A percentile compares a stretch with the other conserved stretches of the same genome.
phyloP scores from a whole-genome alignment of 768 basidiomycete species.

The Hortiboletus flavorubellus region DNA sequence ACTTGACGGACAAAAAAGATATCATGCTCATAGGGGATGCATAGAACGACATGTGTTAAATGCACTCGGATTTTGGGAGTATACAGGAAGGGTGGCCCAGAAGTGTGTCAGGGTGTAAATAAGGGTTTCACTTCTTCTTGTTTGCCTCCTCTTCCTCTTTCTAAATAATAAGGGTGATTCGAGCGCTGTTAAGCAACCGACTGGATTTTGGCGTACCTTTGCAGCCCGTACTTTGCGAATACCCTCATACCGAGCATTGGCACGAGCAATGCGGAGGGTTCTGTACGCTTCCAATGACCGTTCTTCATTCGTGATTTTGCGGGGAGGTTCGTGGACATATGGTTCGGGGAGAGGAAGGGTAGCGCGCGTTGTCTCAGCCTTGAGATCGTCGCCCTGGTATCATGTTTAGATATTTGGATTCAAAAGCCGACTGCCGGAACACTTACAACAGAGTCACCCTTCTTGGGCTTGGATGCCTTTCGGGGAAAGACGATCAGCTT shows the following conservation, averaged over 20 bases:
- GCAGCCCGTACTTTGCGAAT: conserved; percentile 79
- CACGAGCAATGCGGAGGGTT: conserved; percentile 82
- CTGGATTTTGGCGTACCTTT: conserved; percentile 56
- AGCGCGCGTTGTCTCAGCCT: conserved; percentile 68
- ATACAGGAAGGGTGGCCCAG: conserved; percentile 22
- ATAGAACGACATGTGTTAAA: conserved; percentile 29
- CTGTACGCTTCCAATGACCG: conserved; percentile 85
- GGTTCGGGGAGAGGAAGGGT: conserved; percentile 63
- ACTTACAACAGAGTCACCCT: conserved; percentile 88
- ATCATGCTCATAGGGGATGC: conserved; percentile 26
- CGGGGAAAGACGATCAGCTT: conserved; percentile 96
- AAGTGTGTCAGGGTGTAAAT: conserved; percentile 20
- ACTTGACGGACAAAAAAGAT: background rate
- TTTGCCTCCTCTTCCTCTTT: conserved; percentile 90
- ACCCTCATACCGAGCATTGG: conserved; percentile 82
- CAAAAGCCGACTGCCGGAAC: background rate
- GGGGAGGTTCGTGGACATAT: conserved; percentile 75
- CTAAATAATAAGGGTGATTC: conserved; percentile 36
- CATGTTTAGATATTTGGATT: conserved; percentile 4
- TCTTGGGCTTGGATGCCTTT: conserved; percentile 93
- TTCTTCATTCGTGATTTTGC: conserved; percentile 90
- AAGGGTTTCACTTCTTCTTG: conserved; percentile 75
- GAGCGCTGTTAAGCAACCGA: conserved; percentile 5
- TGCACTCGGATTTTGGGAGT: conserved; percentile 38
- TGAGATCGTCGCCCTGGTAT: conserved; percentile 75